Conservation (phyloP, 495 filamentous ascomycete genomes). For the Penicillium verhagenii region DNA sequence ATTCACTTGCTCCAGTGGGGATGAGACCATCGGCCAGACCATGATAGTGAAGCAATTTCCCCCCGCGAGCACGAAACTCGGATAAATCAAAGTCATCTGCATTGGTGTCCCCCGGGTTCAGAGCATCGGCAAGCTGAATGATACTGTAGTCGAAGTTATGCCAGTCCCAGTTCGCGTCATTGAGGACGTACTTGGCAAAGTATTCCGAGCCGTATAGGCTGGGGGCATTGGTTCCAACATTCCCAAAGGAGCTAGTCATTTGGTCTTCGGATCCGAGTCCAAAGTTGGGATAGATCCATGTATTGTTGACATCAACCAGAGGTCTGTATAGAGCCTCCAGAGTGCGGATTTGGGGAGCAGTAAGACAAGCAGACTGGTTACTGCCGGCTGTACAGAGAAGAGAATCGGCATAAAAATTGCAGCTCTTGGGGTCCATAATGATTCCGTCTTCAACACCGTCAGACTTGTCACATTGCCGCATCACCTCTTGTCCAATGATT, state of each 20-base stretch:
- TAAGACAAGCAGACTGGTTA: conserved; percentile 41
- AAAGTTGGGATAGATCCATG: background rate
- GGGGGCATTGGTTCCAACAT: background rate
- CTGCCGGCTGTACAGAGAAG: conserved; percentile 20
- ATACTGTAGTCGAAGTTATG: conserved; percentile 5
- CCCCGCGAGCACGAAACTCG: conserved; percentile 45
- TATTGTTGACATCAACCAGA: conserved; percentile 28
- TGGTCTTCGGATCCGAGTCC: background rate
- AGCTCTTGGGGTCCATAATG: conserved; percentile 49
- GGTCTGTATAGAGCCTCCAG: conserved; percentile 48
- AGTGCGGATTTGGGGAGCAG: conserved; percentile 46
- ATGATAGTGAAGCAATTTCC: conserved; percentile 57
- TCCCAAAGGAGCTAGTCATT: background rate
- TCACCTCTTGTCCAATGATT: conserved; percentile 4
- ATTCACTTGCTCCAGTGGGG: conserved; percentile 7
- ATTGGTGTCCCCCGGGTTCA: conserved; percentile 38
- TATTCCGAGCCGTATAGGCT: conserved; percentile 1
- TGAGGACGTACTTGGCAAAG: conserved; percentile 14
- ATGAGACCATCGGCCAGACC: conserved; percentile 44
- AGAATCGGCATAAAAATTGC: conserved; percentile 46
- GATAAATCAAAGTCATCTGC: conserved; percentile 50
- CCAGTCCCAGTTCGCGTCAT: conserved; percentile 3
- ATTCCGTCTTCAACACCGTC: conserved; percentile 57
- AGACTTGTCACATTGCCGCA: conserved; percentile 51
- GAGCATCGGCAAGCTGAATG: conserved; percentile 28